Conservation (phyloP, 106 monocot genomes). For the Chionographis japonica region DNA sequence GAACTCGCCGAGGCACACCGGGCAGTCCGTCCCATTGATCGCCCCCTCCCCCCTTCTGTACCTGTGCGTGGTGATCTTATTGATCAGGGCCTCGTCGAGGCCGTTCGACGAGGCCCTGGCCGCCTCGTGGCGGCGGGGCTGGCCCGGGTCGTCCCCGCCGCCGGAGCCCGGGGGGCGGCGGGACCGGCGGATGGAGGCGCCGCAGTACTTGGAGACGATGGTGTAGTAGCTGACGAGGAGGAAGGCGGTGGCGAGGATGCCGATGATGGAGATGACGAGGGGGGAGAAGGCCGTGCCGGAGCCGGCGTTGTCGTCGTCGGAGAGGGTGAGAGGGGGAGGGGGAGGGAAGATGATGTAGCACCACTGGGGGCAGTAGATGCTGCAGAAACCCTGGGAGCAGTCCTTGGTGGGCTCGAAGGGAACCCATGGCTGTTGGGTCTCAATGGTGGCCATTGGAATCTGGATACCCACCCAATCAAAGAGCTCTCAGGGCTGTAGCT, state of each 20-base stretch:
- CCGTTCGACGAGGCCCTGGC: conserved; percentile 26
- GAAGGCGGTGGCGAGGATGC: conserved; percentile 66
- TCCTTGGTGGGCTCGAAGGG: conserved; percentile 25
- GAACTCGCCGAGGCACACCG: conserved; percentile 84
- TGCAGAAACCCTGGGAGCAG: conserved; percentile 43
- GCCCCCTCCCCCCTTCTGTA: conserved; percentile 58
- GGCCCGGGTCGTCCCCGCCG: not conserved
- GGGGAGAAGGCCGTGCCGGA: conserved; percentile 55
- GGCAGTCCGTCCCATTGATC: conserved; percentile 62
- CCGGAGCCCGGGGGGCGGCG: not conserved
- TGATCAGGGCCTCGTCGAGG: conserved; percentile 63
- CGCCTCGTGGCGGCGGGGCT: not conserved
- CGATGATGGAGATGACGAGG: conserved; percentile 87
- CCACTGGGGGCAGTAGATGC: conserved; percentile 37
- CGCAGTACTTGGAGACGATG: conserved; percentile 69
- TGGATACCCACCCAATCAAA: too few species aligned
- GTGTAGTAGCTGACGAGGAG: conserved; percentile 76
- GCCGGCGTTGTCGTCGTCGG: conserved; percentile 25
- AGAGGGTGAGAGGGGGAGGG: conserved; percentile 37
- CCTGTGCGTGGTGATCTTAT: conserved; percentile 46
- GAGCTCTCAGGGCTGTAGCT: too few species aligned
- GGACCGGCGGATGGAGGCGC: conserved; percentile 15
- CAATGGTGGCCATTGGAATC: not conserved
- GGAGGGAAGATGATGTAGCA: conserved; percentile 47
- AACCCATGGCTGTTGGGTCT: conserved; percentile 14